These are phyloP conservation scores for Bullera alba DNA, from an alignment of 768 basidiomycete species.

Conservation along the genomic window DNA sequence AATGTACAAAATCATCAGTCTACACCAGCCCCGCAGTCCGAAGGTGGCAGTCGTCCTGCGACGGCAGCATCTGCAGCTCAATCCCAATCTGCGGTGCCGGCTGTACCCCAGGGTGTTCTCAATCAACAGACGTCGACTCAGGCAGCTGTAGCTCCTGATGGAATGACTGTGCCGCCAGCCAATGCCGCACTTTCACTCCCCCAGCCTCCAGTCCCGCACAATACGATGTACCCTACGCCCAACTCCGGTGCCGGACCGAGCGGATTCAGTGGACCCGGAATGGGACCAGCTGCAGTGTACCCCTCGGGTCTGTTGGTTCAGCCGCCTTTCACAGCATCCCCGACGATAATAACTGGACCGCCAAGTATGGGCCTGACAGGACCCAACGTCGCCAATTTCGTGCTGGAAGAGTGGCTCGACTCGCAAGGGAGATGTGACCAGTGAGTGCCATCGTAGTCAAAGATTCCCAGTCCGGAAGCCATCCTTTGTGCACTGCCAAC, in stretches of 20 bases:
- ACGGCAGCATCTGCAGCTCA: conserved; percentile 6
- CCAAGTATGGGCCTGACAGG: no score
- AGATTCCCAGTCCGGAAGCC: not conserved
- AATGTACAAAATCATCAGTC: not conserved
- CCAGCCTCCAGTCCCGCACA: no score
- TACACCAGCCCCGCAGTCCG: not conserved
- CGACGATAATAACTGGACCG: no score
- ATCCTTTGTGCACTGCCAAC: not conserved
- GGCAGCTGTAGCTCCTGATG: not conserved
- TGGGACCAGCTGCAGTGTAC: no score
- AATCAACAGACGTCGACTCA: not conserved
- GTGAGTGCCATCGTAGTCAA: no score
- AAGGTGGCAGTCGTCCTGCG: conserved; percentile 2
- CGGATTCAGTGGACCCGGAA: no score
- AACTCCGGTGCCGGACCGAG: no score
- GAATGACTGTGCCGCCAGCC: not conserved
- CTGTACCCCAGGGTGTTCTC: not conserved
- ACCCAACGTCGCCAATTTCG: no score
- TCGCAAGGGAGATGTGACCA: not conserved
- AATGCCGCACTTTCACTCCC: no score
- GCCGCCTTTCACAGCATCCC: no score
- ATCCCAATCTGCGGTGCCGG: conserved; percentile 6
- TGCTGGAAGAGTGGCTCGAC: not conserved
- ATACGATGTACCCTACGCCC: no score
- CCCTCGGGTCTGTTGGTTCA: no score